Percentiles rank a stretch among this genome's conserved stretches.
These are phyloP conservation scores for Eucalyptus brandiana DNA, from an alignment of 345 rosid species.

Conservation along the genomic window DNA sequence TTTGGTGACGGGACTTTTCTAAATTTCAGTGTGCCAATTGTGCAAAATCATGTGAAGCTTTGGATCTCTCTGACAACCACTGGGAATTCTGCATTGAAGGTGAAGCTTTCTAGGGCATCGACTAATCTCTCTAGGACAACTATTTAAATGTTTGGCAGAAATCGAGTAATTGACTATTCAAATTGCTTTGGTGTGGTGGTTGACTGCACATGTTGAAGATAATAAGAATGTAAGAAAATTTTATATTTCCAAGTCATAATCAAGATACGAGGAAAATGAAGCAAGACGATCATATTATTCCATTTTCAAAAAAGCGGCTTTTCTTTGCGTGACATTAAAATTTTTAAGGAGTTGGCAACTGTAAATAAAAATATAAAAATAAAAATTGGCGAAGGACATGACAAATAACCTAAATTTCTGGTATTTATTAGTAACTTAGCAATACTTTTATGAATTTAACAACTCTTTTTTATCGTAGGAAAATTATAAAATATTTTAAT, in stretches of 20 bases:
- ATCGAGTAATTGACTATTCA: background rate
- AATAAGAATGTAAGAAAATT: background rate
- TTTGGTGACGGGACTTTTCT: background rate
- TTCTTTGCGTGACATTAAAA: background rate
- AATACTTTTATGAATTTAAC: background rate
- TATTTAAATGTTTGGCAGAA: background rate
- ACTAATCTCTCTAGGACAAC: background rate
- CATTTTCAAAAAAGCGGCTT: background rate
- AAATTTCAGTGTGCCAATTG: background rate
- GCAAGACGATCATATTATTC: background rate
- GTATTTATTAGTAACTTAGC: background rate
- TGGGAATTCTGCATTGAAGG: background rate
- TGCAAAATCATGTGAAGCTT: background rate
- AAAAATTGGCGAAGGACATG: background rate
- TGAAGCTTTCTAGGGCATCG: background rate
- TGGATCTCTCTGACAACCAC: background rate
- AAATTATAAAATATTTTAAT: background rate
- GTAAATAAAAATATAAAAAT: background rate
- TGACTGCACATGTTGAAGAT: background rate
- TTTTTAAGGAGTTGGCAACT: background rate
- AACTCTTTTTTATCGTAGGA: background rate
- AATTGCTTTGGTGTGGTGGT: background rate
- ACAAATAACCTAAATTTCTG: background rate
- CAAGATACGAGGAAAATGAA: background rate
- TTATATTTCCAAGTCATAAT: background rate